Conservation (phyloP, 2,329 filamentous ascomycete genomes). For the Aspergillus piperis region DNA sequence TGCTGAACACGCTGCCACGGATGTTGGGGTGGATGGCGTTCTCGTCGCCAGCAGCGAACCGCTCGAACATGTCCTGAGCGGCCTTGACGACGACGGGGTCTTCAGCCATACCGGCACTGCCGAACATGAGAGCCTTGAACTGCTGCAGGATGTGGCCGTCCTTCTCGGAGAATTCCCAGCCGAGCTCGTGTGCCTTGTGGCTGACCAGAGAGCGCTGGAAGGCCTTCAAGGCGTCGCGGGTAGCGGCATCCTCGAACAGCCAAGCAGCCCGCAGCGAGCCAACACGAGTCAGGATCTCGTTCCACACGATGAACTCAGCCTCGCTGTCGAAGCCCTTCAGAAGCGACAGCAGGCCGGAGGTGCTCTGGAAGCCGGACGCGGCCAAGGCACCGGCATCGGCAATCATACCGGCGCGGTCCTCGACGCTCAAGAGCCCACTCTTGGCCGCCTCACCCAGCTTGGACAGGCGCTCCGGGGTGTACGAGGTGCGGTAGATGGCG, state of each 20-base stretch:
- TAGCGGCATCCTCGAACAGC: conserved; percentile 77
- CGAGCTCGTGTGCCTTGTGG: conserved; percentile 78
- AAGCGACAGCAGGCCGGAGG: conserved; percentile 81
- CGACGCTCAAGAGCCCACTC: conserved; percentile 74
- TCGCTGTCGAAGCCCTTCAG: conserved; percentile 81
- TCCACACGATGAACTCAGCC: conserved; percentile 91
- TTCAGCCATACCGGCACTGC: conserved; percentile 75
- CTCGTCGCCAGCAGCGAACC: conserved; percentile 76
- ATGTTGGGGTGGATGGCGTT: conserved; percentile 89
- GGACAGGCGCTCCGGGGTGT: conserved; percentile 76
- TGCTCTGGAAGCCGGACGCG: conserved; percentile 88
- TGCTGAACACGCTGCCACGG: conserved; percentile 79
- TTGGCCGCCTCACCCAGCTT: conserved; percentile 89
- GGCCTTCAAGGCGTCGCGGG: conserved; percentile 72
- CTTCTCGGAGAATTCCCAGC: conserved; percentile 81
- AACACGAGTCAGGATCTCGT: conserved; percentile 80
- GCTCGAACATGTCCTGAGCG: conserved; percentile 86
- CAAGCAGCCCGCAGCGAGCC: conserved; percentile 79
- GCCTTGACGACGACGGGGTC: conserved; percentile 77
- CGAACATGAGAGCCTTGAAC: conserved; percentile 91
- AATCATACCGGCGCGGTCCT: conserved; percentile 93
- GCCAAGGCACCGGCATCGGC: conserved; percentile 88
- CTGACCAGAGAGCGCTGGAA: conserved; percentile 80
- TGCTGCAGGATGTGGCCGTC: conserved; percentile 92
- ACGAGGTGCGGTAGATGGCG: conserved; percentile 87